Base-by-base conservation (phyloP, 1,284 basidiomycete species). In the Cronartium quercuum region DNA sequence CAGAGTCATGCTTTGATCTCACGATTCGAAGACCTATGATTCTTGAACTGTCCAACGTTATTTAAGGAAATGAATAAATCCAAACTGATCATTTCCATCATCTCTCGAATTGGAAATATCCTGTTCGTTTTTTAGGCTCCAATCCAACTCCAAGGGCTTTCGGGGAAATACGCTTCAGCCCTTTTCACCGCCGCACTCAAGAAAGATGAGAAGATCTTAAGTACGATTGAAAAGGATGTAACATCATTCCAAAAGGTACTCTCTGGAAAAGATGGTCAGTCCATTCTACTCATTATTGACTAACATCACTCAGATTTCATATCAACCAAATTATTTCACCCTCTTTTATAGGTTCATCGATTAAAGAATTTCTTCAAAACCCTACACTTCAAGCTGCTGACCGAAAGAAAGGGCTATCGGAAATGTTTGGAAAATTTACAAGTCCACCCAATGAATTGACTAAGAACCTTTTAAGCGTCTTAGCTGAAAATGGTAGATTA, bases 401-500 rank as follows among this genome's bases (percentile, higher is more conserved):
- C 12, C 71, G 71, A 29, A 66, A 74, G 57, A 74, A 74, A 34
- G 71, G 71, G 7, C n/a, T 74, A 18, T 57, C 44, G 21, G 34
- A 47, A 18, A 60, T 74, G 63, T 58, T 74, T 38, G 61, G 29
- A 15, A 74, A 74, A 66, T 42, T 74, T 7, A 18, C 58, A 6
- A 63, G 71, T 24, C 63, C 64, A 66, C 63, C 71, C 6, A 74
- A 55, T 40, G 63, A 66, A 38, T 41, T 93, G 82, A 94, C 94
- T 81, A 89, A 89, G 87, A 98, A 98, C 86, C 86, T 99, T 79
- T 89, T 99, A 82, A 82, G 83, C 57, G 89, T 98, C 78, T 87
- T 98, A 77, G 91, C 91, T 76, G 91, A 97, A 84, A 98, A 99
- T 83, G 94, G 94, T 77, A 87, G 96, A 78, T 86, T 98, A 77